Percentiles rank a stretch among this genome's conserved stretches.
Conservation (phyloP, 2,329 filamentous ascomycete genomes). For the Clonostachys rosea region DNA sequence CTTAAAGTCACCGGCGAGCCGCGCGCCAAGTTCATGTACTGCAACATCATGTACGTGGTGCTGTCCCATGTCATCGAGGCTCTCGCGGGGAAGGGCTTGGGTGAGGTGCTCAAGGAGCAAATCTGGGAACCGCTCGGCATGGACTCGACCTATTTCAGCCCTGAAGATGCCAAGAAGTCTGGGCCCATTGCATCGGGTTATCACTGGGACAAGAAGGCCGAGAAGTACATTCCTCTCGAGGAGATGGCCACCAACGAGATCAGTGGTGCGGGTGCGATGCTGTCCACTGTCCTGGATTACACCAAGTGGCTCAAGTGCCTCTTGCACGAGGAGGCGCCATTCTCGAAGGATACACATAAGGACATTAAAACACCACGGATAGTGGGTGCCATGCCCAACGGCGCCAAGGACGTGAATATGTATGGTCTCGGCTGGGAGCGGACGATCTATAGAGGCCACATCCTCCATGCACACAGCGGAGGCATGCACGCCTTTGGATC, state of each 20-base stretch:
- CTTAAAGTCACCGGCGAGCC: conserved; percentile 37
- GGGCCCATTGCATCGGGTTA: conserved; percentile 35
- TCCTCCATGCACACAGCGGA: too few species aligned
- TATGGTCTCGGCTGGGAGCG: too few species aligned
- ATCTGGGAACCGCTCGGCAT: conserved; percentile 43
- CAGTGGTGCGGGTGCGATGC: conserved; percentile 32
- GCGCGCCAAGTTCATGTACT: conserved; percentile 39
- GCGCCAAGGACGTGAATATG: too few species aligned
- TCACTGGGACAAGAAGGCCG: conserved; percentile 22
- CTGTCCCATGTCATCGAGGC: conserved; percentile 40
- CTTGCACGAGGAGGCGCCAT: conserved; percentile 20
- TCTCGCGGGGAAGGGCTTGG: conserved; percentile 27
- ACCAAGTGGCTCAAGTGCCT: conserved; percentile 36
- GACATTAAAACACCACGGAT: conserved; percentile 21
- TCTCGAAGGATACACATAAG: conserved; percentile 13
- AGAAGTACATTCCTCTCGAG: conserved; percentile 8
- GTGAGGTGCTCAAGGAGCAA: conserved; percentile 28
- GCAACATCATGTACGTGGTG: conserved; percentile 43
- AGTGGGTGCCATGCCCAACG: too few species aligned
- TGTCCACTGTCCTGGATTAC: conserved; percentile 45
- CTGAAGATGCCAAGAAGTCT: conserved; percentile 13
- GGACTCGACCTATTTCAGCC: conserved; percentile 30
- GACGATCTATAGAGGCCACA: too few species aligned
- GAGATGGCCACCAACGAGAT: conserved; percentile 12
- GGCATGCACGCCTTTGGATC: too few species aligned